Base-by-base conservation (phyloP, 2,329 filamentous ascomycete genomes). In the Coniochaeta sp. region DNA sequence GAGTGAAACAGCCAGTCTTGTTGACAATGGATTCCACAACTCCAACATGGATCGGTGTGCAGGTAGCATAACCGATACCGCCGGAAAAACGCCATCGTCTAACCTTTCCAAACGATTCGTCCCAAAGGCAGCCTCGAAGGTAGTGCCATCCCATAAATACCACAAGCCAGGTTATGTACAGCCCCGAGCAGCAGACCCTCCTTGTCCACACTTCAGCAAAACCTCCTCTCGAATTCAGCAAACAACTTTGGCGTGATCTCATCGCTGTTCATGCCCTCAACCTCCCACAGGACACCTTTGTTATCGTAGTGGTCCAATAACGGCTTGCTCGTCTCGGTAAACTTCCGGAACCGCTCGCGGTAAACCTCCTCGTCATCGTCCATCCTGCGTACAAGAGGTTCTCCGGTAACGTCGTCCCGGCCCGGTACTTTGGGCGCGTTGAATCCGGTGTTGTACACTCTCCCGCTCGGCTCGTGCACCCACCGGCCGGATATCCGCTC, bases 371-470 rank as follows among this genome's bases (percentile, higher is more conserved):
- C 89, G 61, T 87, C 89, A 71, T 99, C 95, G 70, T 99, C 95
- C 8, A 88, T 80, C 60, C 95, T 82, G 71, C 96, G 89, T 6
- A 89, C 88, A 63, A 99, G 80, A 24, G 82, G 79, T 72, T 99
- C 95, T 17, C 95, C 95, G 0, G 95, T 99, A 56, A 97, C 71
- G 72, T 99, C 95, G 74, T 99, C 95, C 66, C 81, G 84, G 28
- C 95, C 93, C 0, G 85, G 76, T 1, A 93, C 86, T 65, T 88
- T 89, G 0, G 95, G 95, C 8, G 89, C 83, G 70, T 98, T 92
- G 79, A 96, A 99, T 0, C 87, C 87, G 2, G 92, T 96, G 73
- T 99, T 99, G 80, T 99, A 99, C 17, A 97, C 89, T 31, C 95
- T 84, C 1, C 95, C 95, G 0, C 91, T 96, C 0, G 91, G 87